Evolutionary conservation across 148 eudicot species (phyloP).

Genomic region (Rheum nobile): DNA sequence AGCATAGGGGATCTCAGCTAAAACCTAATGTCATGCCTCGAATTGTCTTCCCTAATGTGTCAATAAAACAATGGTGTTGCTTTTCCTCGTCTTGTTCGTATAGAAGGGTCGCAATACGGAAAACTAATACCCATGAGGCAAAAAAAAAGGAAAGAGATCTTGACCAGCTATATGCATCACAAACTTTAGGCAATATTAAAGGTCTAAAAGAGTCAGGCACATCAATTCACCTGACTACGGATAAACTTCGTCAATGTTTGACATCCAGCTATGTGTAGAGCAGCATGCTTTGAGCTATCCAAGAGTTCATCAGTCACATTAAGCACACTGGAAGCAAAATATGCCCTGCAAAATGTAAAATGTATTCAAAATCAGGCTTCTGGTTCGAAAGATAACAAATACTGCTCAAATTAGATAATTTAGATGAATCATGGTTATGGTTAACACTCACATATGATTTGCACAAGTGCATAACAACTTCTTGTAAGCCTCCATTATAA

Average conservation of each 20-base stretch:
- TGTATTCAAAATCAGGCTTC: background rate
- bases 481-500: conserved; percentile 53
- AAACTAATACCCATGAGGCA: background rate
- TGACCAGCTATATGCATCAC: background rate
- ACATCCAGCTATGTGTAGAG: conserved; percentile 52
- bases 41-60: background rate
- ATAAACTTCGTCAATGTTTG: conserved; percentile 63
- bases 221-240: conserved; percentile 55
- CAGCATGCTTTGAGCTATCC: conserved; percentile 52
- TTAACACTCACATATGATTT: conserved; percentile 63
- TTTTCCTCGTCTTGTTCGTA: background rate
- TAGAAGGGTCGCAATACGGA: background rate
- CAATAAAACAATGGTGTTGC: background rate
- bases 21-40: background rate
- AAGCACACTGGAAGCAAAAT: conserved; percentile 64
- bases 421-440: background rate
- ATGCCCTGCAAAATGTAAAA: conserved; percentile 43
- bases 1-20: background rate
- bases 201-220: too few species aligned
- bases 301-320: conserved; percentile 58
- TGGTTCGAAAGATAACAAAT: too few species aligned
- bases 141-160: background rate
- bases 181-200: too few species aligned
- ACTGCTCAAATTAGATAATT: background rate
- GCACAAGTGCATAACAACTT: conserved; percentile 69